phyloP scores from a whole-genome alignment of 176 grass and related monocot species.

The Hyparrhenia diplandra region DNA sequence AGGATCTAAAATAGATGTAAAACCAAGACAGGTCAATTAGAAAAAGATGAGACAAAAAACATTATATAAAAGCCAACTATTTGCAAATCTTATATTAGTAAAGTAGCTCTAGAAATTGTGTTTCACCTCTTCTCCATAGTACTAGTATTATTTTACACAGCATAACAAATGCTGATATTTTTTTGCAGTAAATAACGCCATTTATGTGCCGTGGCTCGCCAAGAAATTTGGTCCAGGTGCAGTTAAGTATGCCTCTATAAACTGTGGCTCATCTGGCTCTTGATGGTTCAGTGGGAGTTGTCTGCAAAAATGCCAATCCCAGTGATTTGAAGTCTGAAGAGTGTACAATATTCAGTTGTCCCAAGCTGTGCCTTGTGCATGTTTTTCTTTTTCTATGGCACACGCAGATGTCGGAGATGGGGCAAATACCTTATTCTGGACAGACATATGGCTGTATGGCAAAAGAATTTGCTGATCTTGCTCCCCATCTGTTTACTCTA shows the following conservation, averaged over 20 bases:
- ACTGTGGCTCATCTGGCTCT: not conserved
- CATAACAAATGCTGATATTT: not conserved
- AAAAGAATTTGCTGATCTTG: too few relatives aligned
- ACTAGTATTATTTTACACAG: not conserved
- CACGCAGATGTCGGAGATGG: too few relatives aligned
- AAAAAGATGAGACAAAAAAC: not conserved
- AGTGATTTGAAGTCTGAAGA: not conserved
- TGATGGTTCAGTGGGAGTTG: not conserved
- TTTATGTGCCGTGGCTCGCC: not conserved
- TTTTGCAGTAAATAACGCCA: slow-evolving; percentile 14
- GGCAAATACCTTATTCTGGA: too few relatives aligned
- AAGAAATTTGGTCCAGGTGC: slow-evolving; percentile 18
- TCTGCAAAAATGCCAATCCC: not conserved
- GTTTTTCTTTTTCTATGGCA: too few relatives aligned
- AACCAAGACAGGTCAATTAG: not conserved
- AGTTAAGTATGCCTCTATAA: not conserved
- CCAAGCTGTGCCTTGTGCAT: too few relatives aligned
- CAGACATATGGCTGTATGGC: too few relatives aligned
- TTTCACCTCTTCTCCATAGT: not conserved
- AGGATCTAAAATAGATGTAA: not conserved
- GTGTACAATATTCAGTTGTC: not conserved
- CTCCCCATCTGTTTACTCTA: too few relatives aligned
- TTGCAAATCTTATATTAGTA: not conserved
- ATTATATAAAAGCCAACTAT: not conserved
- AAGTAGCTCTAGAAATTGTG: not conserved